A percentile compares a stretch with the other conserved stretches of the same genome.
phyloP scores from a whole-genome alignment of 352 stramenopile genomes.

The Pythium aristosporum region DNA sequence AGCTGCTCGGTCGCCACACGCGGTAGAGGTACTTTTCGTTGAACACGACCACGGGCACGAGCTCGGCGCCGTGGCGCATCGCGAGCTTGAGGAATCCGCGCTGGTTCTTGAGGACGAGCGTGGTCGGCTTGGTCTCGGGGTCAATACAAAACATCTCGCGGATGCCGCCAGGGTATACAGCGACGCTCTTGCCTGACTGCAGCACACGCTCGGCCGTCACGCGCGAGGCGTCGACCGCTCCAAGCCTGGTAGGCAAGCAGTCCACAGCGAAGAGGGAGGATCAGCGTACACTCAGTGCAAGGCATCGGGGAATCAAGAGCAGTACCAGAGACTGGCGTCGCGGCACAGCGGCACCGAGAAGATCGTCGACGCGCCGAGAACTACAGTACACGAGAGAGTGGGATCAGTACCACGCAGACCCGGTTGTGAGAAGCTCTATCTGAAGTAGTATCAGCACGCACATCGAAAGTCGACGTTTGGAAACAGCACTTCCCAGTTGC shows the following conservation, averaged over 20 bases:
- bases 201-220: slow-evolving; percentile 69
- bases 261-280: not conserved
- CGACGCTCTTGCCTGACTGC: slow-evolving; percentile 56
- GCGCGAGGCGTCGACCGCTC: slow-evolving; percentile 61
- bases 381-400: slow-evolving; percentile 15
- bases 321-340: slow-evolving; percentile 55
- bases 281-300: too few species aligned
- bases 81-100: slow-evolving; percentile 76
- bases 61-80: slow-evolving; percentile 63
- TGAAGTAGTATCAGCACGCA: slow-evolving; percentile 13
- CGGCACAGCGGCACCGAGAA: slow-evolving; percentile 63
- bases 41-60: slow-evolving; percentile 76
- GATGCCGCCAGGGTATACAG: slow-evolving; percentile 69
- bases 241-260: slow-evolving; percentile 25
- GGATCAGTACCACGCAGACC: not conserved
- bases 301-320: not conserved
- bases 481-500: slow-evolving; percentile 70
- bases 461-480: slow-evolving; percentile 43
- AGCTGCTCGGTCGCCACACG: too few species aligned
- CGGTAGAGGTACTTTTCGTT: slow-evolving; percentile 69
- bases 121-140: slow-evolving; percentile 56
- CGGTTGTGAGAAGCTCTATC: too few species aligned
- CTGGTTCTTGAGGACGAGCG: slow-evolving; percentile 67
- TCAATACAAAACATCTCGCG: slow-evolving; percentile 76
- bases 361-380: slow-evolving; percentile 59